A percentile compares a stretch with the other conserved stretches of the same genome.
Conservation (phyloP, 129 eudicot species). For the Tagetes patula region DNA sequence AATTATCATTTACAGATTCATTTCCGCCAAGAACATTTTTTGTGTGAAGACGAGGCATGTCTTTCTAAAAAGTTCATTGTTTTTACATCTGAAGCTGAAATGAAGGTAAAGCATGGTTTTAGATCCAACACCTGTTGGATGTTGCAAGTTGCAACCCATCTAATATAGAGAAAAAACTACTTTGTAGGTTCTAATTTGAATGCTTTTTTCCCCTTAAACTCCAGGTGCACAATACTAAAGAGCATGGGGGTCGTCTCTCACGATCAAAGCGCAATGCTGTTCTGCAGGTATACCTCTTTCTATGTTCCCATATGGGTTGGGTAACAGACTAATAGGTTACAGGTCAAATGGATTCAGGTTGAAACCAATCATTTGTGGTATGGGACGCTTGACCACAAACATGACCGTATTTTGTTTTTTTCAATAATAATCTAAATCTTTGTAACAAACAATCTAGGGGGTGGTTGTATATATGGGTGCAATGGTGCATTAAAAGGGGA, state of each 20-base stretch:
- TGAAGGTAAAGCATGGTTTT: conserved; percentile 58
- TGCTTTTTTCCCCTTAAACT: conserved; percentile 1
- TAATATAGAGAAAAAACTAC: background rate
- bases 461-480: background rate
- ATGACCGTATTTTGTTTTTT: background rate
- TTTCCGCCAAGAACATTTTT: conserved; percentile 80
- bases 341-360: background rate
- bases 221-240: conserved; percentile 88
- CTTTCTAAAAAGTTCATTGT: conserved; percentile 82
- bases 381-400: background rate
- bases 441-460: background rate
- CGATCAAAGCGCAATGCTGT: conserved; percentile 88
- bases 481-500: background rate
- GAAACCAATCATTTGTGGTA: background rate
- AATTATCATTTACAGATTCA: conserved; percentile 51
- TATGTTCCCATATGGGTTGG: background rate
- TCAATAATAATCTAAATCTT: background rate
- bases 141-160: background rate
- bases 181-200: background rate
- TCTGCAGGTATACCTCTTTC: conserved; percentile 57
- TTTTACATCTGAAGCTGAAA: conserved; percentile 77
- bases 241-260: conserved; percentile 94
- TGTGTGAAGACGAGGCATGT: conserved; percentile 91
- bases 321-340: background rate
- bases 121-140: background rate